phyloP scores from a whole-genome alignment of 129 eudicot genomes.

The Oenanthe sinensis region DNA sequence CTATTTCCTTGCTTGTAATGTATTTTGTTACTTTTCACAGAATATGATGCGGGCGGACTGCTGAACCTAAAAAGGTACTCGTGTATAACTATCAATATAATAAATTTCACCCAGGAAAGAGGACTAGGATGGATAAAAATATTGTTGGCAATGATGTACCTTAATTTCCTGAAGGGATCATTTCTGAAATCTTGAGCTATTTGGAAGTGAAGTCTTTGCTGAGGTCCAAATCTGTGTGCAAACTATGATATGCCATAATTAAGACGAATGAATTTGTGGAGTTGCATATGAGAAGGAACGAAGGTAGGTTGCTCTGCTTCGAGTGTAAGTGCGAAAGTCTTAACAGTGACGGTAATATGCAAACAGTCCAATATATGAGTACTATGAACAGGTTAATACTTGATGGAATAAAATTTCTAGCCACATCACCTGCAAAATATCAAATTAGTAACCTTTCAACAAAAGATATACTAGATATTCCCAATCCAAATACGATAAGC shows the following conservation, averaged over 20 bases:
- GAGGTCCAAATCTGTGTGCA: not conserved
- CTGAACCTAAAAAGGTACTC: too few relatives aligned
- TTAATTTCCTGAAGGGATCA: too few relatives aligned
- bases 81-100: too few relatives aligned
- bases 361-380: not conserved
- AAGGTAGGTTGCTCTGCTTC: not conserved
- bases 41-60: too few relatives aligned
- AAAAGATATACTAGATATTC: not conserved
- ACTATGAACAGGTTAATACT: not conserved
- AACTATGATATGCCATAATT: not conserved
- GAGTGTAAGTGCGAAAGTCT: not conserved
- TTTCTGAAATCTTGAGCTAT: too few relatives aligned
- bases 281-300: not conserved
- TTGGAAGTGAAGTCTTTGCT: too few relatives aligned
- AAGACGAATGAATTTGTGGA: not conserved
- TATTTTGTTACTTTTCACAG: too few relatives aligned
- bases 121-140: too few relatives aligned
- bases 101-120: too few relatives aligned
- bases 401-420: not conserved
- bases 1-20: too few relatives aligned
- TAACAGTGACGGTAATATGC: not conserved
- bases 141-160: too few relatives aligned
- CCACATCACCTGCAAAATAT: not conserved
- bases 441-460: not conserved
- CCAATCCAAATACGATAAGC: not conserved